These are phyloP conservation scores for Prototheca cutis DNA, from an alignment of 163 green algal genomes.

Conservation along the genomic window DNA sequence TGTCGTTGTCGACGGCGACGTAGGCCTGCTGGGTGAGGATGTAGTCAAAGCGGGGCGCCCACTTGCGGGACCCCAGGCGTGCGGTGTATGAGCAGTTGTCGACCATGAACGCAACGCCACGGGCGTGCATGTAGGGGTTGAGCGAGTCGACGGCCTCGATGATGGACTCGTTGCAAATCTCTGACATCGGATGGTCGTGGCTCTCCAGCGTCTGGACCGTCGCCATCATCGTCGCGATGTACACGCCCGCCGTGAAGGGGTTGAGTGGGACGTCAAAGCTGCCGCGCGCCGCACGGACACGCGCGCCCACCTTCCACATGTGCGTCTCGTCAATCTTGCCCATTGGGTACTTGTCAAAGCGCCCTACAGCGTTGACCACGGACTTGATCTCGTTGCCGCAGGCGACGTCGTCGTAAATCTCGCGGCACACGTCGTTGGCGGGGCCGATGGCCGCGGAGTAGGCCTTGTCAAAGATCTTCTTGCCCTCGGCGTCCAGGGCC, in stretches of 20 bases:
- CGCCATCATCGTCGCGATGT: conserved; percentile 98
- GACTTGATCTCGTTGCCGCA: conserved; percentile 96
- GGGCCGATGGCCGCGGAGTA: conserved; percentile 77
- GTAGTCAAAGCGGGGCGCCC: conserved; percentile 96
- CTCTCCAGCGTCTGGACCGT: conserved; percentile 67
- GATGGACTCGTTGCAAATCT: conserved; percentile 99
- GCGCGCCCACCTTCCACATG: conserved; percentile 90
- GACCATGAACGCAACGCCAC: conserved; percentile 99
- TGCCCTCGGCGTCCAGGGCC: conserved; percentile 64
- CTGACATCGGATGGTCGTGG: conserved; percentile 80
- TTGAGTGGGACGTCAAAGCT: conserved; percentile 89
- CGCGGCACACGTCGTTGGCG: conserved; percentile 92
- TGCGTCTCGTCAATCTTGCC: conserved; percentile 96
- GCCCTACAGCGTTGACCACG: conserved; percentile 80
- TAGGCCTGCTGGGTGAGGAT: conserved; percentile 88
- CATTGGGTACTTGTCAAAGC: conserved; percentile 97
- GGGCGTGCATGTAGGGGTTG: conserved; percentile 99
- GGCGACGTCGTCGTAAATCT: conserved; percentile 98
- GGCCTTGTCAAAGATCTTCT: conserved; percentile 85
- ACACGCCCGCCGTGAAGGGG: conserved; percentile 97
- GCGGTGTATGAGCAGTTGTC: conserved; percentile 99
- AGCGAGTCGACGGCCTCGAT: conserved; percentile 98
- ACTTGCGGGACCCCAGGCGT: conserved; percentile 91
- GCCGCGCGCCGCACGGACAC: conserved; percentile 74
- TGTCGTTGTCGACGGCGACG: conserved; percentile 55